Evolutionary conservation across 2,329 filamentous ascomycete species (phyloP).

Genomic region (Diaporthe nobilis): DNA sequence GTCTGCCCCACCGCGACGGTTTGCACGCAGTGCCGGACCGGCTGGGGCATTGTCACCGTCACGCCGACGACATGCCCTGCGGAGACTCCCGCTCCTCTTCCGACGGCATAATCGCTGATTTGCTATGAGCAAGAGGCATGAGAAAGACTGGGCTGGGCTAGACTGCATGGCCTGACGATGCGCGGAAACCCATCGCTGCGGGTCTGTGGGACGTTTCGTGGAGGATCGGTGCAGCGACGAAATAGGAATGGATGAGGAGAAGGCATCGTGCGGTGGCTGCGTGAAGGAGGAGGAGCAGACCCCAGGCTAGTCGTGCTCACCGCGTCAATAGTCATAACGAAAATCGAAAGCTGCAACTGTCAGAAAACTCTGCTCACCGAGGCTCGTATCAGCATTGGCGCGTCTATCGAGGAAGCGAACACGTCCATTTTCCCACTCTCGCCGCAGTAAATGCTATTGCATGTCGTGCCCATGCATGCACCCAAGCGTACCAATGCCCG

Average conservation of each 20-base stretch:
- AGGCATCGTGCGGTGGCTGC: background rate
- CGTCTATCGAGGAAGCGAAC: background rate
- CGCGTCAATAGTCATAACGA: background rate
- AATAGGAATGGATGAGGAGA: conserved; percentile 9
- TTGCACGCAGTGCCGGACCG: conserved; percentile 13
- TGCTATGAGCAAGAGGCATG: background rate
- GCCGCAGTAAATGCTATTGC: background rate
- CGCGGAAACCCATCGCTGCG: background rate
- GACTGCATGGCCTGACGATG: background rate
- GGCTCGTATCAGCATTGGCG: conserved; percentile 12
- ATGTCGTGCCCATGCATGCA: conserved; percentile 11
- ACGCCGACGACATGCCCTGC: background rate
- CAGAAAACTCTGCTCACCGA: conserved; percentile 6
- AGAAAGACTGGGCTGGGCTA: too few relatives aligned
- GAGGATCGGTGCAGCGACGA: background rate
- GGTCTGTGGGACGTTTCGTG: too few relatives aligned
- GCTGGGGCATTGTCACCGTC: conserved; percentile 23
- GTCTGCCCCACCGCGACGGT: conserved; percentile 24
- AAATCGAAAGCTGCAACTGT: background rate
- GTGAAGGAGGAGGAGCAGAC: background rate
- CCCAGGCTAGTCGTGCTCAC: background rate
- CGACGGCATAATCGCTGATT: background rate
- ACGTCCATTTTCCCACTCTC: background rate
- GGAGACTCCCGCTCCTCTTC: background rate
- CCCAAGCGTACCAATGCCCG: background rate